phyloP scores from a whole-genome alignment of 805 yeast species.

The Lachancea lanzarotensis region DNA sequence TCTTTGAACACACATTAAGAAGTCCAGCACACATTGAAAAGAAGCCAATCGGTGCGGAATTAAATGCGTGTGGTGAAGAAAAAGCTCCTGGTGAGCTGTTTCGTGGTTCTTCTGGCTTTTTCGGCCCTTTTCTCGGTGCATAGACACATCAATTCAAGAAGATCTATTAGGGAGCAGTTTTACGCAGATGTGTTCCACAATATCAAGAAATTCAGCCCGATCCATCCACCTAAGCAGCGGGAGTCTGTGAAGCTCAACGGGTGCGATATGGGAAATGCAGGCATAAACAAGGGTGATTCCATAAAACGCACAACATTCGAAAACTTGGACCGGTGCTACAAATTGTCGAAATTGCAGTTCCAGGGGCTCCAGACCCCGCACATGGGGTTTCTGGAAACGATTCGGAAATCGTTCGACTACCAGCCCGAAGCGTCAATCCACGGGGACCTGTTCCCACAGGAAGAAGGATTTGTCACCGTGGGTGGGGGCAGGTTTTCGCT shows the following conservation, averaged over 20 bases:
- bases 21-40: too few relatives aligned
- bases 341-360: constrained; percentile 11
- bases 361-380: constrained; percentile 5
- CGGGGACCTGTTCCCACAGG: constrained; percentile 17
- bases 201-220: background rate
- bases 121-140: background rate
- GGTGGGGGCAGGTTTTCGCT: constrained; percentile 74
- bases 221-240: constrained; percentile 3
- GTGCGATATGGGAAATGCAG: constrained; percentile 9
- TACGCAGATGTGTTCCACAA: constrained; percentile 4
- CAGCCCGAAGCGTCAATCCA: constrained; percentile 1
- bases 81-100: constrained; percentile 4
- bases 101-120: background rate
- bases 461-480: constrained; percentile 60
- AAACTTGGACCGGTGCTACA: constrained; percentile 17
- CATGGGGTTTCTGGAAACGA: constrained; percentile 2
- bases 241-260: constrained; percentile 2
- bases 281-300: constrained; percentile 6
- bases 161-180: constrained; percentile 1
- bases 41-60: background rate
- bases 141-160: background rate
- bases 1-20: background rate
- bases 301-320: constrained; percentile 9
- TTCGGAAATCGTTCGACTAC: constrained; percentile 3
- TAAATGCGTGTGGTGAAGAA: background rate